Conservation (phyloP, 139 green algal genomes). For the Astrephomene gubernaculifera region DNA sequence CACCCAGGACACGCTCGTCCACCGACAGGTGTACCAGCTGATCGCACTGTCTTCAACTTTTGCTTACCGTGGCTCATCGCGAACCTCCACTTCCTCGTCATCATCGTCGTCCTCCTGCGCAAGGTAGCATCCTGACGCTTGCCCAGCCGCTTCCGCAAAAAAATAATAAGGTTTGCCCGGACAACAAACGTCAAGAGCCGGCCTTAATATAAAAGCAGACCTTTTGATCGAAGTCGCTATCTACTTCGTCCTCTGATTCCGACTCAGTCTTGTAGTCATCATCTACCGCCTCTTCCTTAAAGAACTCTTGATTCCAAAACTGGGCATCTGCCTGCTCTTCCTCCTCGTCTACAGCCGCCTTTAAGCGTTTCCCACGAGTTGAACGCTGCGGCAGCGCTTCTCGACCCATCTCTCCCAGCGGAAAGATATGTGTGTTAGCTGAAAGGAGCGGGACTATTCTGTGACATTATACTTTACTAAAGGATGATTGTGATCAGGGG, state of each 20-base stretch:
- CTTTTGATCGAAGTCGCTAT: constrained; percentile 85
- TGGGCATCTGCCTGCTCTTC: constrained; percentile 75
- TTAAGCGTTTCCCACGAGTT: constrained; percentile 52
- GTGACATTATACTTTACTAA: too few relatives aligned
- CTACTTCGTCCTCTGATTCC: constrained; percentile 73
- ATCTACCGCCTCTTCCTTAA: constrained; percentile 77
- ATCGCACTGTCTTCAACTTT: too few relatives aligned
- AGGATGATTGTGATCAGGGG: too few relatives aligned
- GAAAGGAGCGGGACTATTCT: too few relatives aligned
- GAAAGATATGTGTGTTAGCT: too few relatives aligned
- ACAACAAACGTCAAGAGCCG: too few relatives aligned
- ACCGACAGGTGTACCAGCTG: too few relatives aligned
- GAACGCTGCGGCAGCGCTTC: constrained; percentile 42
- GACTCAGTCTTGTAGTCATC: constrained; percentile 77
- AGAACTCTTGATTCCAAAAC: constrained; percentile 91
- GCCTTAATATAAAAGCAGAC: too few relatives aligned
- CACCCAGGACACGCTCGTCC: too few relatives aligned
- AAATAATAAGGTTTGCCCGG: too few relatives aligned
- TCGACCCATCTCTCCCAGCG: background rate
- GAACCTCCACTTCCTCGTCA: constrained; percentile 6
- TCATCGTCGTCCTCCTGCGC: constrained; percentile 28
- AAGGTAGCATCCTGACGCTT: too few relatives aligned
- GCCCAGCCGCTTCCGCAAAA: too few relatives aligned
- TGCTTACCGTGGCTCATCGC: constrained; percentile 22
- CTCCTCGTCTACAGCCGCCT: constrained; percentile 35